Evolutionary conservation across 148 eudicot species (phyloP), one percentile per base, ranked within the genome.

Genomic region (Vaccinium darrowii): DNA sequence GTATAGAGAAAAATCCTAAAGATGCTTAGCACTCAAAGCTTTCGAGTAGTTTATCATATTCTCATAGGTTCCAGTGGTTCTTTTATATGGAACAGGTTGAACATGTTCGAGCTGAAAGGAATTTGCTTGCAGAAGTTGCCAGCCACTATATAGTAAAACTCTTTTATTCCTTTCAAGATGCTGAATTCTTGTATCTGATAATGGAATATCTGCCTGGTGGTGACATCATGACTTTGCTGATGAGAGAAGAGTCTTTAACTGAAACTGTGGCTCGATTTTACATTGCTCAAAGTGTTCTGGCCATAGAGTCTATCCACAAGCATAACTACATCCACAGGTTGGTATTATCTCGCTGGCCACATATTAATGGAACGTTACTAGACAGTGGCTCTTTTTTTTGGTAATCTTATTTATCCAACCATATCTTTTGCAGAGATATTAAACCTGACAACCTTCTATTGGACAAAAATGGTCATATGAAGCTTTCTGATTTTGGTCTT

Each of bases 131-230:
- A 54, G 97, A 94, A 90, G 97, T 94, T 33, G 90, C 67, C 49
- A 90, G 94, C 85, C 84, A 89, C 84, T 93, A 80, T 87, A 94
- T 94, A 13, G 97, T 94, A 6, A 94, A 94, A 72, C 90, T 94
- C 16, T 91, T 85, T 86, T 94, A 90, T 78, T 94, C 97, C 3
- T 94, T 94, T 85, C 97, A 94, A 91, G 97, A 94, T 85, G 84
- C 92, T 47, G 94, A 94, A 54, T 90, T 89, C 84, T 87, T 94
- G 63, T 94, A 94, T 79, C 89, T 94, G 8, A 88, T 92, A 71
- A 92, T 94, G 95, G 97, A 92, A 73, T 94, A 94, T 84, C 89
- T 94, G 53, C 94, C 93, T 88, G 97, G 97, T 87, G 97, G 97
- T 72, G 95, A 94, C 85, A 76, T 94, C 87, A 94, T 94, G 95